These are phyloP conservation scores for Strigomonas culicis DNA, from an alignment of 208 protist species.

Conservation along the genomic window DNA sequence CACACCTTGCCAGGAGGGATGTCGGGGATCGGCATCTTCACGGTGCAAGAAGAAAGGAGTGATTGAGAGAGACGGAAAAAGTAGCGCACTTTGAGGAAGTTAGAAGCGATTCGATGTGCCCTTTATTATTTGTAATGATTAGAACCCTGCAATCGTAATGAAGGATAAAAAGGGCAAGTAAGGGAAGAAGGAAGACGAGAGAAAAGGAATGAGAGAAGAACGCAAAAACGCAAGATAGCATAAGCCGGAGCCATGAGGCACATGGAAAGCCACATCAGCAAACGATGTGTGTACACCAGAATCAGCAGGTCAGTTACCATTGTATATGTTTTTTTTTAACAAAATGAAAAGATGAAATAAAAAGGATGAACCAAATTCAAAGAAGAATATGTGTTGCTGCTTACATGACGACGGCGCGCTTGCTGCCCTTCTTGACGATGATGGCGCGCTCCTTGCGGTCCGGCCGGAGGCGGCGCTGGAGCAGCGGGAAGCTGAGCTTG, in stretches of 20 bases:
- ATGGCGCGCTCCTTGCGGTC: constrained; percentile 78
- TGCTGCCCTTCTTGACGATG: constrained; percentile 83
- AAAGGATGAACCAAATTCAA: constrained; percentile 8
- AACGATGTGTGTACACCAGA: background rate
- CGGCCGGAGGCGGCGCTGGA: constrained; percentile 82
- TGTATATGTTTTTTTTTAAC: constrained; percentile 2
- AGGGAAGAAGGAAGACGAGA: background rate
- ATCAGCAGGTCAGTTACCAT: background rate
- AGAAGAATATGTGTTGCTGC: constrained; percentile 21
- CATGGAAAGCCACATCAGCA: background rate
- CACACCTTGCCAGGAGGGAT: constrained; percentile 54
- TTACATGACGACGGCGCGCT: constrained; percentile 77
- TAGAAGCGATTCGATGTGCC: too few relatives aligned
- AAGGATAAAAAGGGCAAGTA: constrained; percentile 8
- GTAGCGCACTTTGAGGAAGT: too few relatives aligned
- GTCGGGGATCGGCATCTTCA: too few relatives aligned
- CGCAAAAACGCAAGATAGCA: constrained; percentile 1
- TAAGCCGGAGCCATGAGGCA: background rate
- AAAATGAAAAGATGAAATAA: constrained; percentile 5
- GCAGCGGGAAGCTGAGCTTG: constrained; percentile 95
- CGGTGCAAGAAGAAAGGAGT: too few relatives aligned
- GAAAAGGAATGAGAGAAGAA: constrained; percentile 14
- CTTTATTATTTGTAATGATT: constrained; percentile 1
- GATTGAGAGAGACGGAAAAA: too few relatives aligned
- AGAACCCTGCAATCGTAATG: background rate